Conservation (phyloP, 495 filamentous ascomycete genomes). For the Penicillium riverlandense region DNA sequence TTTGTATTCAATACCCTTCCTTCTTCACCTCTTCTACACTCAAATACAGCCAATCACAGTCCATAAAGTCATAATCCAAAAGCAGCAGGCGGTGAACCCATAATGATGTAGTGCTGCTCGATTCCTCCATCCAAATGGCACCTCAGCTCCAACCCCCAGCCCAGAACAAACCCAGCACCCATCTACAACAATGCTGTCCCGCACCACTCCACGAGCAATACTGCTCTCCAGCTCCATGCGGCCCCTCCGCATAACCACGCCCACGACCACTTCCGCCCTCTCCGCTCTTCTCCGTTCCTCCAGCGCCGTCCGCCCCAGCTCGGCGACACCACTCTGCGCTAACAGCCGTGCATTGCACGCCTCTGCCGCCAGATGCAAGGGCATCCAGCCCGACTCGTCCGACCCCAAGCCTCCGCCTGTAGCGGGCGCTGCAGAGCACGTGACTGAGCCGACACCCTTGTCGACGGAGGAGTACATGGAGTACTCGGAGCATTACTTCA, state of each 20-base stretch:
- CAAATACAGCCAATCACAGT: too few species aligned
- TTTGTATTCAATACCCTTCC: too few species aligned
- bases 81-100: too few species aligned
- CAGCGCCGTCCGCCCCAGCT: slow-evolving; percentile 8
- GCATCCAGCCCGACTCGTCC: slow-evolving; percentile 36
- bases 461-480: slow-evolving; percentile 38
- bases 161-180: slow-evolving; percentile 1
- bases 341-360: slow-evolving; percentile 17
- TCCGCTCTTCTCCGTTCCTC: slow-evolving; percentile 1
- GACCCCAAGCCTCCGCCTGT: slow-evolving; percentile 26
- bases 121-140: too few species aligned
- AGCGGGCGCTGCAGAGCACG: slow-evolving; percentile 25
- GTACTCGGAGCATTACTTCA: slow-evolving; percentile 44
- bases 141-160: background rate
- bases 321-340: slow-evolving; percentile 8
- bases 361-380: slow-evolving; percentile 25
- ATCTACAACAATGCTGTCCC: slow-evolving; percentile 24
- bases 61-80: too few species aligned
- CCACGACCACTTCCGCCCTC: background rate
- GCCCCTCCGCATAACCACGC: slow-evolving; percentile 13
- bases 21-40: too few species aligned
- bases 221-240: slow-evolving; percentile 11
- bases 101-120: too few species aligned
- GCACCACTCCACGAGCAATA: slow-evolving; percentile 20
- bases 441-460: slow-evolving; percentile 35